These are phyloP conservation scores for Alternaria angustiovoidea DNA, from an alignment of 2,329 filamentous ascomycete species.

Conservation along the genomic window DNA sequence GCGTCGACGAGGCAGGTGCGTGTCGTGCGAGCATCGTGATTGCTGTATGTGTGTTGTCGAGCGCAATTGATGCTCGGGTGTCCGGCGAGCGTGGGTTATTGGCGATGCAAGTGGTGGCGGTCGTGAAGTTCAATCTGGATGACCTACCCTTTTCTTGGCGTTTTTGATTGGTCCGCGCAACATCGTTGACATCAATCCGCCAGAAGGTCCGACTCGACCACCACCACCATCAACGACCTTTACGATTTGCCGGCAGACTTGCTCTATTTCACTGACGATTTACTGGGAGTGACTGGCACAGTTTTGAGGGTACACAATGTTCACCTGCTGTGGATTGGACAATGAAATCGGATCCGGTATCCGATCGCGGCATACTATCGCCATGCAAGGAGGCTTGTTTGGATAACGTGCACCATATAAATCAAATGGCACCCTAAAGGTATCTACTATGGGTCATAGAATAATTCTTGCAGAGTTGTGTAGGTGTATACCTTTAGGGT, in stretches of 20 bases:
- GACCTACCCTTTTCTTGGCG: conserved; percentile 25
- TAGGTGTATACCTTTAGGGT: not conserved
- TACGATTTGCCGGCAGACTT: not conserved
- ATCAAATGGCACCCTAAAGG: not conserved
- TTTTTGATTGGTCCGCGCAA: conserved; percentile 28
- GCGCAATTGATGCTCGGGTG: conserved; percentile 51
- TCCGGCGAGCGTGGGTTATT: conserved; percentile 37
- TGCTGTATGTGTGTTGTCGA: conserved; percentile 32
- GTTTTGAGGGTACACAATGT: not conserved
- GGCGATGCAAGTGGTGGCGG: conserved; percentile 40
- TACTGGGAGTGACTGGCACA: not conserved
- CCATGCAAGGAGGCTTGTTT: not conserved
- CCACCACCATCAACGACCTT: conserved; percentile 1
- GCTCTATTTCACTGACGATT: not conserved
- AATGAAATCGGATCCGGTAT: not conserved
- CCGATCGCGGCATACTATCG: not conserved
- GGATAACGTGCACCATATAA: not conserved
- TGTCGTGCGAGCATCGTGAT: conserved; percentile 54
- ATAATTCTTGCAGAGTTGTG: not conserved
- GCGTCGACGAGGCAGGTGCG: conserved; percentile 49
- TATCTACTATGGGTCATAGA: not conserved
- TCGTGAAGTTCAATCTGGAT: conserved; percentile 36
- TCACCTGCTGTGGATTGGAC: not conserved
- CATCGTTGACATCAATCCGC: conserved; percentile 35
- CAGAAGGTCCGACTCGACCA: conserved; percentile 10